Percentiles rank a stretch among this genome's conserved stretches.
Evolutionary conservation across 768 basidiomycete species (phyloP).

Genomic region (Naganishia antarctica): DNA sequence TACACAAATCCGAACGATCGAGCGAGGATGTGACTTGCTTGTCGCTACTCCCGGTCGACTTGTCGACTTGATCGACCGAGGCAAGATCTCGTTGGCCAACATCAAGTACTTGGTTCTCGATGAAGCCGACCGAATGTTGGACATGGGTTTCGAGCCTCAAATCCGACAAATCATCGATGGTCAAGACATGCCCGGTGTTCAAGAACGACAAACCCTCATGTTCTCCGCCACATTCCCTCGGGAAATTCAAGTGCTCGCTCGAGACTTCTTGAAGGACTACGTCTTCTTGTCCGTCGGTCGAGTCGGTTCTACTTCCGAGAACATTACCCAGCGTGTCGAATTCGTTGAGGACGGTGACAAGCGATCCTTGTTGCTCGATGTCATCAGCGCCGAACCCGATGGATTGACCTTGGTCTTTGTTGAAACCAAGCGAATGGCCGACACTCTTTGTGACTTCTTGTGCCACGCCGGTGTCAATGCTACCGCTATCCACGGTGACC

Average conservation of each 20-base stretch:
- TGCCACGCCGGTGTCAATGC: constrained; percentile 74
- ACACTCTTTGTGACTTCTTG: constrained; percentile 94
- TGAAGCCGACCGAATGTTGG: constrained; percentile 99
- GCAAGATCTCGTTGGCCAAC: constrained; percentile 90
- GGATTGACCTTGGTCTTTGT: constrained; percentile 90
- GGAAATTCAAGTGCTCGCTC: constrained; percentile 68
- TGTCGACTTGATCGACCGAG: constrained; percentile 96
- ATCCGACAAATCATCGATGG: constrained; percentile 96
- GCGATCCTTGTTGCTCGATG: constrained; percentile 89
- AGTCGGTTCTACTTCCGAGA: constrained; percentile 97
- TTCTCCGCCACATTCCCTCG: constrained; percentile 99
- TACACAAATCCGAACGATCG: constrained; percentile 84
- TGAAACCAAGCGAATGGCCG: constrained; percentile 99
- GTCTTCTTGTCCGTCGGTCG: constrained; percentile 97
- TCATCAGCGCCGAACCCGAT: constrained; percentile 71
- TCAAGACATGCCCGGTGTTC: constrained; percentile 93
- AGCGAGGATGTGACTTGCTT: constrained; percentile 93
- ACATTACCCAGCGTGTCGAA: constrained; percentile 98
- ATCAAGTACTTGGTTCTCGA: constrained; percentile 97
- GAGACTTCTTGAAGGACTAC: constrained; percentile 62
- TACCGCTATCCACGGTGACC: constrained; percentile 96
- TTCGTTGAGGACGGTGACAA: constrained; percentile 97
- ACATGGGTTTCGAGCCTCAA: constrained; percentile 99
- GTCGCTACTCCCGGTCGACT: constrained; percentile 96
- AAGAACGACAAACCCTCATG: constrained; percentile 96